Conservation (phyloP, 78 protist species). For the Dictyostelium brefeldianum region DNA sequence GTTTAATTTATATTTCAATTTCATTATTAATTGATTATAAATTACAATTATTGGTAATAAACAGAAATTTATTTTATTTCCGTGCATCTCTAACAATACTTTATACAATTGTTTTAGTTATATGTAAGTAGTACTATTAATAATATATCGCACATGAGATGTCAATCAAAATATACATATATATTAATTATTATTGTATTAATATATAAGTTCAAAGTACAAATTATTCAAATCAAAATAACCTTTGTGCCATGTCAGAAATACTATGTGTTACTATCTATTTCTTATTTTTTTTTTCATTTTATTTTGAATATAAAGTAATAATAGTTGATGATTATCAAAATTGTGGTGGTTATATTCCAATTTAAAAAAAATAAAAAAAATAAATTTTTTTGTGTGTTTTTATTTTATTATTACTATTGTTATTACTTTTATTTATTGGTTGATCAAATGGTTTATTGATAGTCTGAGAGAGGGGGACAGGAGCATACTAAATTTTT, state of each 20-base stretch:
- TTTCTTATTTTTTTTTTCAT: background rate
- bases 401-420: too few relatives aligned
- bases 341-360: too few relatives aligned
- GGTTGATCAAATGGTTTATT: too few relatives aligned
- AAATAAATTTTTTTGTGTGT: too few relatives aligned
- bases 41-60: background rate
- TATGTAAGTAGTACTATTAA: background rate
- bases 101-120: background rate
- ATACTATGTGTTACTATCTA: background rate
- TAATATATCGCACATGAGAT: too few relatives aligned
- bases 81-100: background rate
- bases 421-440: too few relatives aligned
- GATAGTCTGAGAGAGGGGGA: slow-evolving; percentile 74
- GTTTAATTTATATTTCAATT: background rate
- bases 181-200: too few relatives aligned
- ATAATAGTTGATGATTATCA: background rate
- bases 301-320: background rate
- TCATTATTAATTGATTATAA: background rate
- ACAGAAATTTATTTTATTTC: background rate
- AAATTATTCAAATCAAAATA: background rate
- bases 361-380: too few relatives aligned
- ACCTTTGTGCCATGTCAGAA: background rate
- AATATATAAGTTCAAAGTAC: background rate
- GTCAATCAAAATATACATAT: too few relatives aligned
- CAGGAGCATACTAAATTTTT: slow-evolving; percentile 91